Conservation (phyloP, 2,329 filamentous ascomycete species). For the Pseudocercospora musae region DNA sequence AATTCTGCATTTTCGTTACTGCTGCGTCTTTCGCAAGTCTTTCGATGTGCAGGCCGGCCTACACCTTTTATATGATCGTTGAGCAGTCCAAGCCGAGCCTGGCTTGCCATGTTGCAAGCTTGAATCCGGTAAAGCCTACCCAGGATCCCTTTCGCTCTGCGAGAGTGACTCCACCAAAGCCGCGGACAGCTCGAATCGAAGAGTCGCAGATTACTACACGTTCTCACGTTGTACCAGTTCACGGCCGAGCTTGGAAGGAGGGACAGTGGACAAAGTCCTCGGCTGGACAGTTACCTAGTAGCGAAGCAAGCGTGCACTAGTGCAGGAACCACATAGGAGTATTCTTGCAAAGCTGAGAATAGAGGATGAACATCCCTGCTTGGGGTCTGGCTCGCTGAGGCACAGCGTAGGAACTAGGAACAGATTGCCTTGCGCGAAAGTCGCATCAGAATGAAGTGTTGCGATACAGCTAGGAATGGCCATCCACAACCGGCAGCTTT, state of each 20-base stretch:
- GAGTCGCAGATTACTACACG: not conserved
- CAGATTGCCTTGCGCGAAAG: not conserved
- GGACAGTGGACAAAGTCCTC: slow-evolving; percentile 3
- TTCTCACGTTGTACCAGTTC: not conserved
- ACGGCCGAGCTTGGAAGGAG: not conserved
- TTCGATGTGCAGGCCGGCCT: not conserved
- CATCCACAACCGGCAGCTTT: too few species aligned
- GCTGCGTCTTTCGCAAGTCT: not conserved
- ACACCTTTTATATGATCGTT: slow-evolving; percentile 12
- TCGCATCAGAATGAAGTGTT: not conserved
- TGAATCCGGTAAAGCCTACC: not conserved
- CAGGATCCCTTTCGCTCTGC: not conserved
- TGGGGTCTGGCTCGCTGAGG: not conserved
- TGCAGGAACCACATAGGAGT: not conserved
- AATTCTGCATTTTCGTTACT: not conserved
- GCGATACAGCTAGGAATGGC: not conserved
- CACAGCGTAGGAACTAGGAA: not conserved
- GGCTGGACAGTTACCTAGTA: not conserved
- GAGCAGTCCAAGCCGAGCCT: slow-evolving; percentile 1
- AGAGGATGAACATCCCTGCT: slow-evolving; percentile 6
- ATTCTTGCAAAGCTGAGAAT: not conserved
- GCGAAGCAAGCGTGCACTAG: too few species aligned
- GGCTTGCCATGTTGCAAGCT: not conserved
- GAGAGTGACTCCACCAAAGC: not conserved
- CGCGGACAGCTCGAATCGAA: not conserved